Conservation (phyloP, 1,284 basidiomycete genomes). For the Meira nashicola region DNA sequence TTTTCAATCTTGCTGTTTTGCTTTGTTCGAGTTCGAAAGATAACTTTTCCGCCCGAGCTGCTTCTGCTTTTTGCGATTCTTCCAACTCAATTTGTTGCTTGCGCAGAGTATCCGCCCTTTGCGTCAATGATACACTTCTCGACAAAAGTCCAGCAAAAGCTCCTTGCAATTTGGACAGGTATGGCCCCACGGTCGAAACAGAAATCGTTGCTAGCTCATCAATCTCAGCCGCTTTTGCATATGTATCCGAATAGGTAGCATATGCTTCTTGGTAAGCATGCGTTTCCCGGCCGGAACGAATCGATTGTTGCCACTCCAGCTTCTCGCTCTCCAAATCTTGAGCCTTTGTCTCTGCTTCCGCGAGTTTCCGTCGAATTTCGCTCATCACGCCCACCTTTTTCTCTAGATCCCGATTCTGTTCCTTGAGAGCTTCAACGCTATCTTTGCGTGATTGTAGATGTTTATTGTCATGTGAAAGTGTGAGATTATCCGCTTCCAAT, state of each 20-base stretch:
- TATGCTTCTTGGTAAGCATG: not conserved
- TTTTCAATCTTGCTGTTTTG: not conserved
- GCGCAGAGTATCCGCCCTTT: conserved; percentile 23
- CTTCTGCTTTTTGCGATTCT: conserved; percentile 19
- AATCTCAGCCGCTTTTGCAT: conserved; percentile 8
- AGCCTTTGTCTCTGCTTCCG: conserved; percentile 33
- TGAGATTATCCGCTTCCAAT: conserved; percentile 23
- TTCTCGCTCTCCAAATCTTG: conserved; percentile 33
- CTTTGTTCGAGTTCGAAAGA: conserved; percentile 20
- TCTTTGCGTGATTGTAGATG: conserved; percentile 20
- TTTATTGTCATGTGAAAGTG: conserved; percentile 32
- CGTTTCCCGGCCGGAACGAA: not conserved
- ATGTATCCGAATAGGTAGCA: not conserved
- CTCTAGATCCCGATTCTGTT: conserved; percentile 42
- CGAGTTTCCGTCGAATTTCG: conserved; percentile 23
- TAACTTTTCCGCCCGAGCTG: conserved; percentile 10
- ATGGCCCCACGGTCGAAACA: conserved; percentile 22
- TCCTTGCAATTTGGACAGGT: conserved; percentile 31
- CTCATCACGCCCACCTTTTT: conserved; percentile 29
- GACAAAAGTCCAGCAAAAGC: conserved; percentile 27
- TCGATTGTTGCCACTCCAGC: conserved; percentile 19
- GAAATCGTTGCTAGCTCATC: conserved; percentile 18
- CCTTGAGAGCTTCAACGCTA: conserved; percentile 37
- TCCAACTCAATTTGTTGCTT: conserved; percentile 28
- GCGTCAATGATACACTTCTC: conserved; percentile 21